A percentile compares a stretch with the other conserved stretches of the same genome.
Evolutionary conservation across 345 rosid species (phyloP).

Genomic region (Aquilaria sinensis): DNA sequence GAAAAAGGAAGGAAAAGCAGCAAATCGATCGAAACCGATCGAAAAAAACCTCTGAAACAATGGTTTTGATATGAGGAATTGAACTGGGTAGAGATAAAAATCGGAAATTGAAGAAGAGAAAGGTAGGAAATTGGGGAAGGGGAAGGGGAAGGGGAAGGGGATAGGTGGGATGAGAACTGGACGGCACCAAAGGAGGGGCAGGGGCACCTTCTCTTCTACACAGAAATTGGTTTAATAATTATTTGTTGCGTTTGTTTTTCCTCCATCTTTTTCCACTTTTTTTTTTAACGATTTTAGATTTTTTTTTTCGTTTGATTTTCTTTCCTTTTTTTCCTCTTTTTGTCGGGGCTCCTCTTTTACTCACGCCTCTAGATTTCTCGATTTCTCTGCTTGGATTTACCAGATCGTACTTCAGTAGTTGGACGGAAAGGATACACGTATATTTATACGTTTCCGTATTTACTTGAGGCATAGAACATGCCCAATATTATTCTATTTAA

Average conservation of each 20-base stretch:
- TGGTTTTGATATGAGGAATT: not conserved
- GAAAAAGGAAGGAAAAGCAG: not conserved
- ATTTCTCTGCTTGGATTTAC: too few relatives aligned
- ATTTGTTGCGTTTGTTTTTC: not conserved
- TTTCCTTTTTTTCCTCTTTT: too few relatives aligned
- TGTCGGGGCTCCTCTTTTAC: too few relatives aligned
- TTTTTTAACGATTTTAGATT: not conserved
- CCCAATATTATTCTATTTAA: too few relatives aligned
- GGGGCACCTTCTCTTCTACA: conserved; percentile 30
- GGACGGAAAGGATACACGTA: too few relatives aligned
- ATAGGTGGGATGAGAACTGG: conserved; percentile 18
- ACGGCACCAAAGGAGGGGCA: conserved; percentile 20
- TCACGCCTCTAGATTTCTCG: too few relatives aligned
- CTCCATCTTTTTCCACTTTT: not conserved
- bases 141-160: not conserved
- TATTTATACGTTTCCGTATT: too few relatives aligned
- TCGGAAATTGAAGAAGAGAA: conserved; percentile 10
- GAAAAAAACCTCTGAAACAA: conserved; percentile 1
- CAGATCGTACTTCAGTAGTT: too few relatives aligned
- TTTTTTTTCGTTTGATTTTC: not conserved
- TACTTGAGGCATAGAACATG: too few relatives aligned
- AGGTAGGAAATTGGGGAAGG: conserved; percentile 17
- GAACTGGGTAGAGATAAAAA: too few relatives aligned
- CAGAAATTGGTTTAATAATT: conserved; percentile 10
- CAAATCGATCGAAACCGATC: conserved; percentile 3